Evolutionary conservation across 2,329 filamentous ascomycete genomes (phyloP).

Genomic region (Penicillium sp.): DNA sequence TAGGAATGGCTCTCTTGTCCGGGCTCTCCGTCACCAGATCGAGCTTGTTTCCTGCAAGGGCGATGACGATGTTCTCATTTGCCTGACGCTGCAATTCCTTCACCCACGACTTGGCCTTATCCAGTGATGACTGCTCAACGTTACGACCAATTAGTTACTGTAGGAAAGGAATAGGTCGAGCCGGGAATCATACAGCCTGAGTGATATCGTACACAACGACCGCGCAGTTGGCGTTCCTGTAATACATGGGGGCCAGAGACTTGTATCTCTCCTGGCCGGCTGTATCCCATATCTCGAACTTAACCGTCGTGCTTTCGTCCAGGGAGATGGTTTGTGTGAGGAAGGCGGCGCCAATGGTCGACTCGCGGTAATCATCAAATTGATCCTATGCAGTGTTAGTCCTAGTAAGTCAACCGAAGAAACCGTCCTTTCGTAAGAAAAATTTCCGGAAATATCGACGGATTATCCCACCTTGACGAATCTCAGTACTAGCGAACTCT

Average conservation of each 20-base stretch:
- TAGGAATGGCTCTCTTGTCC: conserved; percentile 85
- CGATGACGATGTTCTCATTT: conserved; percentile 99
- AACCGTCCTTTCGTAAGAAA: too few species aligned
- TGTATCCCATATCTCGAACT: conserved; percentile 99
- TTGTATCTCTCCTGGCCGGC: conserved; percentile 98
- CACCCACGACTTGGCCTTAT: conserved; percentile 99
- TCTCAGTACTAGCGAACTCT: conserved; percentile 95
- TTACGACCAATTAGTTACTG: too few species aligned
- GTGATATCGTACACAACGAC: conserved; percentile 99
- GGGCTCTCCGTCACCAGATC: conserved; percentile 90
- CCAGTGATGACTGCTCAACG: conserved; percentile 94
- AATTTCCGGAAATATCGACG: too few species aligned
- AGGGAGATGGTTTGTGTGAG: conserved; percentile 97
- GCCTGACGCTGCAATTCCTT: conserved; percentile 97
- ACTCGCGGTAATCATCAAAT: conserved; percentile 98
- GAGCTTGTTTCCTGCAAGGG: conserved; percentile 92
- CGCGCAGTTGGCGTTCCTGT: conserved; percentile 97
- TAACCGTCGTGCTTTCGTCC: conserved; percentile 95
- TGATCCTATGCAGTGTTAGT: too few species aligned
- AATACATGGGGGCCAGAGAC: conserved; percentile 98
- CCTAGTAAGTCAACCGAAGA: too few species aligned
- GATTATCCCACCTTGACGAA: conserved; percentile 75
- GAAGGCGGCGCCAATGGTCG: conserved; percentile 95
- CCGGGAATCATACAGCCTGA: conserved; percentile 82
- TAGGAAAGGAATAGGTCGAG: too few species aligned